Evolutionary conservation across 768 basidiomycete genomes (phyloP), one percentile per base, ranked within the genome.

Genomic region (Tulasnella sp.): DNA sequence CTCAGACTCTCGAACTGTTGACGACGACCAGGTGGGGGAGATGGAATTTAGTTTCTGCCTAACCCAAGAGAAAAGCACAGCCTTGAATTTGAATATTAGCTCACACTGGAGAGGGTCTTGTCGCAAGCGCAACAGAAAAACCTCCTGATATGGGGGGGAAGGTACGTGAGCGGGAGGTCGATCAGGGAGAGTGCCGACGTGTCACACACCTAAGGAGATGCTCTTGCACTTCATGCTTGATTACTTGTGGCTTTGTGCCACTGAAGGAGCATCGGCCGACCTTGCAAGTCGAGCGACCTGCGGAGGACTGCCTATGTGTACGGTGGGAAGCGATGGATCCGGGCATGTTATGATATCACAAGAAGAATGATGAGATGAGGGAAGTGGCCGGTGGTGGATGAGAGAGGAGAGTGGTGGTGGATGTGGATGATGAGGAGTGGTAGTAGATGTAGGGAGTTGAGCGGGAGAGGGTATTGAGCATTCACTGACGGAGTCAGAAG

Each of bases 151-250:
- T 11, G 15, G 44, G 71, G 16, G 71, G n/a, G n/a, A n/a, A n/a
- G n/a, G n/a, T n/a, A 72, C 5, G 71, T 40, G 1, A 40, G 39
- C 10, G 0, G 37, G 13, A 15, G 2, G 29, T 32, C 39, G n/a
- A 37, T 26, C 29, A 72, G 37, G 32, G 71, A 35, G 71, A 40
- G 5, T 40, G 37, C 3, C n/a, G 44, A 72, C n/a, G 39, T 40
- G 39, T 72, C 29, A 35, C 9, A 35, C 11, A 40, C 71, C 71
- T 13, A 7, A 40, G 32, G 16, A 72, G n/a, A 32, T 72, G 71
- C 44, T 72, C 71, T 23, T 72, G 39, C 35, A 72, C 71, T 40
- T 72, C 71, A 72, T 72, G 71, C 44, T 40, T 40, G n/a, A 72
- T 13, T 0, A 72, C 71, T 26, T 72, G 71, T n/a, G 71, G n/a